phyloP scores from a whole-genome alignment of 176 grass and related monocot species.

The Zea mays region DNA sequence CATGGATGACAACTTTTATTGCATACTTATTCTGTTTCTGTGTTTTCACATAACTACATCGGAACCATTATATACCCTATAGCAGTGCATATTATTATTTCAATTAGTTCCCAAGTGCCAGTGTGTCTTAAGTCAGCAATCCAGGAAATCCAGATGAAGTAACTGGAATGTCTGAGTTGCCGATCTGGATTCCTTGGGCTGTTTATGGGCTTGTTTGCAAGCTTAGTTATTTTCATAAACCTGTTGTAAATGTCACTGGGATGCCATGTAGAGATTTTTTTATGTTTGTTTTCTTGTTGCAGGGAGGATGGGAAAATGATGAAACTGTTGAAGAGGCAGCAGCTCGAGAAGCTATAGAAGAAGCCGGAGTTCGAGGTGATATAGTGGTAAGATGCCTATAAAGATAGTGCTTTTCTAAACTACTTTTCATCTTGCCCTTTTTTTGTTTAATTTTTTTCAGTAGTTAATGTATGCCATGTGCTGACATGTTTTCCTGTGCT shows the following conservation, averaged over 20 bases:
- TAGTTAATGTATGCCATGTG: neutral
- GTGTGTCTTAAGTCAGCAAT: constrained; percentile 1
- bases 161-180: constrained; percentile 7
- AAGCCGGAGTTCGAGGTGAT: constrained; percentile 96
- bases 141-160: constrained; percentile 1
- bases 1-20: neutral
- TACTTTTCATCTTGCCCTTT: neutral
- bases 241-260: neutral
- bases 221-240: constrained; percentile 1
- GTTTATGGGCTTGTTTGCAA: constrained; percentile 5
- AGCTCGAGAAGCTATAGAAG: constrained; percentile 93
- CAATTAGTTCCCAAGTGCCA: neutral
- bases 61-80: neutral
- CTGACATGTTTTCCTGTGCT: constrained; percentile 21
- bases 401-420: neutral
- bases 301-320: constrained; percentile 99
- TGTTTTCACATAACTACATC: neutral
- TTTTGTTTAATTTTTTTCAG: neutral
- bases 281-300: constrained; percentile 30
- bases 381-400: constrained; percentile 60
- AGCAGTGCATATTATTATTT: constrained; percentile 1
- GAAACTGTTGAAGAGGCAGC: constrained; percentile 97
- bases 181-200: neutral
- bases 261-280: constrained; percentile 16
- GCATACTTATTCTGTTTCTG: neutral